These are phyloP conservation scores for Plectosphaerella cucumerina DNA, from an alignment of 2,329 filamentous ascomycete species.

Conservation along the genomic window DNA sequence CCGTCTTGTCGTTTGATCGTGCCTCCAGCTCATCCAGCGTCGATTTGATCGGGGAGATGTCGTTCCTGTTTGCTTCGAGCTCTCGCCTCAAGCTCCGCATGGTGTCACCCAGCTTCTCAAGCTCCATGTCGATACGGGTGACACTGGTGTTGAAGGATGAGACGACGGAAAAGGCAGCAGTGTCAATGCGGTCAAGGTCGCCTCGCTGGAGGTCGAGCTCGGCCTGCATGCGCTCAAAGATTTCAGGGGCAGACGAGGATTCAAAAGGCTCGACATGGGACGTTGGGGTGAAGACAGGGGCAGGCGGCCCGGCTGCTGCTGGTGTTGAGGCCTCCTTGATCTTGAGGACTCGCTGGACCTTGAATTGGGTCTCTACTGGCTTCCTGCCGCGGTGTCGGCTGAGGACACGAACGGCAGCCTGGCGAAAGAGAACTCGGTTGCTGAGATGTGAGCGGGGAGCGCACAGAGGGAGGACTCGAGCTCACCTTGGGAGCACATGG, in stretches of 20 bases:
- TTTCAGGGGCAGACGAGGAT: background rate
- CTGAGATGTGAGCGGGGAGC: constrained; percentile 16
- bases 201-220: constrained; percentile 27
- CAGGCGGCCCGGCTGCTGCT: background rate
- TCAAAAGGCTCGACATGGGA: background rate
- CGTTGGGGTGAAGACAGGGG: background rate
- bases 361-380: constrained; percentile 17
- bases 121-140: constrained; percentile 26
- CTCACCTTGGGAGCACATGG: constrained; percentile 32
- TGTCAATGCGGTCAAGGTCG: constrained; percentile 31
- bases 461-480: constrained; percentile 1
- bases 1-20: constrained; percentile 8
- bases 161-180: constrained; percentile 29
- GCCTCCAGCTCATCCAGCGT: constrained; percentile 16
- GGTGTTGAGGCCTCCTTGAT: constrained; percentile 18
- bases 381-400: background rate
- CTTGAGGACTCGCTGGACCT: constrained; percentile 26
- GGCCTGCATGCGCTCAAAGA: constrained; percentile 20
- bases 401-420: constrained; percentile 21
- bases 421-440: constrained; percentile 29
- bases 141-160: constrained; percentile 30
- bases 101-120: constrained; percentile 24
- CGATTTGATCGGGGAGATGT: constrained; percentile 20
- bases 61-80: constrained; percentile 14
- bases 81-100: constrained; percentile 20